Evolutionary conservation across 805 yeast species (phyloP).

Genomic region (Sugiyamaella valdiviana): DNA sequence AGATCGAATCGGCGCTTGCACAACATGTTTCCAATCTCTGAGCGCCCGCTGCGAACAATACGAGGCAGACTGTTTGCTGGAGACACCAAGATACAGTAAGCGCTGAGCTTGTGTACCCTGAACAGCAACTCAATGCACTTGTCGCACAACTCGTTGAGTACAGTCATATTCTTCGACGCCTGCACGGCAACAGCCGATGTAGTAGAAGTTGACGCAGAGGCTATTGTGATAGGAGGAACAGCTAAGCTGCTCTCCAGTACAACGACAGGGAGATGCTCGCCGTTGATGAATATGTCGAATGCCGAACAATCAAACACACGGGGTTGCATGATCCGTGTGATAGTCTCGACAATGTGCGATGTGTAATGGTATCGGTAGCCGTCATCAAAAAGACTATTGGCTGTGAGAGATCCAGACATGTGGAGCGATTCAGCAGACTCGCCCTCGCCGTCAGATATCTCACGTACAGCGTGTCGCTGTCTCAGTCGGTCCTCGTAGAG

Average conservation of each 20-base stretch:
- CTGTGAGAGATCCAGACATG: conserved; percentile 6
- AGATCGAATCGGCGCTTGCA: conserved; percentile 70
- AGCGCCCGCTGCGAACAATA: conserved; percentile 74
- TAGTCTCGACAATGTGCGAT: conserved; percentile 76
- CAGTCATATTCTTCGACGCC: conserved; percentile 23
- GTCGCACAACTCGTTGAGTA: conserved; percentile 45
- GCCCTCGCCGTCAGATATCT: conserved; percentile 48
- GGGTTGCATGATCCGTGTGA: conserved; percentile 66
- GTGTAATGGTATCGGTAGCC: conserved; percentile 65
- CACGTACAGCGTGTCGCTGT: conserved; percentile 41
- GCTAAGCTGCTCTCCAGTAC: conserved; percentile 70
- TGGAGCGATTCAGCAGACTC: conserved; percentile 2
- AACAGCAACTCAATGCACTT: conserved; percentile 42
- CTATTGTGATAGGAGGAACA: conserved; percentile 33
- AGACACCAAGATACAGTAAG: conserved; percentile 75
- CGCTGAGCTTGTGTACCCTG: conserved; percentile 63
- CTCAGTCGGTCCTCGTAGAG: conserved; percentile 85
- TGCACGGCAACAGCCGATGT: neutral
- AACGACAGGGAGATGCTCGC: conserved; percentile 77
- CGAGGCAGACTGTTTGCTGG: conserved; percentile 79
- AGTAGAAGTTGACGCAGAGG: conserved; percentile 2
- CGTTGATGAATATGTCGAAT: conserved; percentile 73
- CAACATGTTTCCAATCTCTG: conserved; percentile 87
- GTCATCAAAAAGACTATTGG: conserved; percentile 1
- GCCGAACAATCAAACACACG: conserved; percentile 86